Evolutionary conservation across 768 basidiomycete genomes (phyloP).

Genomic region (Lactarius sanguifluus): DNA sequence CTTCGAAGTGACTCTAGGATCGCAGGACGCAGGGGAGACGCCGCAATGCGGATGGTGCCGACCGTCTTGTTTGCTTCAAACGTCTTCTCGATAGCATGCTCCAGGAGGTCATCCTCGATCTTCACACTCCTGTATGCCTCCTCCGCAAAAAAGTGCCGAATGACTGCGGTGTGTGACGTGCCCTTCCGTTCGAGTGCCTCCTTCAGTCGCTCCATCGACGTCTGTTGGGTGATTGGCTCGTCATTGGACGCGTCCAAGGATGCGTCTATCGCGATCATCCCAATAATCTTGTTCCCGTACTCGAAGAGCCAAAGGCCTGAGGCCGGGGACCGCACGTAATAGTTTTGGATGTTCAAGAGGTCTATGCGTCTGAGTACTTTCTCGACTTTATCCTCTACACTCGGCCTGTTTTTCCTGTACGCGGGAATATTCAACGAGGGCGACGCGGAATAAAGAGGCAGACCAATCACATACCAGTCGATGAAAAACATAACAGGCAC

Average conservation of each 20-base stretch:
- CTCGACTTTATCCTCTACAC: constrained; percentile 57
- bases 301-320: constrained; percentile 75
- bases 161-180: constrained; percentile 53
- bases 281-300: constrained; percentile 55
- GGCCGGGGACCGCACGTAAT: constrained; percentile 60
- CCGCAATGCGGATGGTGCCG: constrained; percentile 45
- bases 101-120: constrained; percentile 65
- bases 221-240: constrained; percentile 32
- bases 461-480: constrained; percentile 57
- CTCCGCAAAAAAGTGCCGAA: constrained; percentile 76
- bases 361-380: constrained; percentile 56
- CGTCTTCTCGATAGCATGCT: constrained; percentile 56
- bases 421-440: neutral
- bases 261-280: constrained; percentile 70
- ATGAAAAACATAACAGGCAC: constrained; percentile 64
- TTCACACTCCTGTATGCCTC: constrained; percentile 55
- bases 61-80: constrained; percentile 49
- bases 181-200: constrained; percentile 33
- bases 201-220: constrained; percentile 26
- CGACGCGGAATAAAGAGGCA: constrained; percentile 6
- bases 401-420: constrained; percentile 66
- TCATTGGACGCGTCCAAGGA: constrained; percentile 42
- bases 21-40: constrained; percentile 55
- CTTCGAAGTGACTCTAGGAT: constrained; percentile 45
- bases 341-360: constrained; percentile 47